Conservation (phyloP, 768 basidiomycete genomes). For the Coprinopsis sp. region DNA sequence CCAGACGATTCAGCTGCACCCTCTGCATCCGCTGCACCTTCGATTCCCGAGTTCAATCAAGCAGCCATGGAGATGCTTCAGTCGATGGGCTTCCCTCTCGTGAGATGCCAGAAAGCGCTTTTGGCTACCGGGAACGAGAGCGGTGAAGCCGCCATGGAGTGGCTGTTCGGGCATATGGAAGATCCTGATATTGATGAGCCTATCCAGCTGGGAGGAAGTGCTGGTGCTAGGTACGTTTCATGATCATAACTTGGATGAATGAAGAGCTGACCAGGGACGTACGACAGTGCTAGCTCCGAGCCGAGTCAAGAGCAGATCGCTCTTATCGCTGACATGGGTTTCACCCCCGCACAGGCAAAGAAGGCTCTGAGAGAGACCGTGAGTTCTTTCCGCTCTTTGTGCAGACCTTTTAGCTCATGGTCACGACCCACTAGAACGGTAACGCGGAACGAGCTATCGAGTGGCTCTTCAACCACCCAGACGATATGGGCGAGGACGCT, state of each 20-base stretch:
- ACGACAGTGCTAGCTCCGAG: slow-evolving; percentile 29
- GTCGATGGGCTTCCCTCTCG: slow-evolving; percentile 85
- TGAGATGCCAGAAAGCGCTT: slow-evolving; percentile 87
- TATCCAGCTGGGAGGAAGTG: slow-evolving; percentile 33
- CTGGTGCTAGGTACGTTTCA: too few relatives aligned
- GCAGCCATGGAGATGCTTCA: slow-evolving; percentile 72
- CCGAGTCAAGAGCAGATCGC: slow-evolving; percentile 66
- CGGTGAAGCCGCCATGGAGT: slow-evolving; percentile 86
- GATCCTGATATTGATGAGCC: slow-evolving; percentile 84
- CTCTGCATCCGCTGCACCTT: slow-evolving; percentile 21
- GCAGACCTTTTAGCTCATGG: background rate
- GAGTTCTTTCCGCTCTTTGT: slow-evolving; percentile 21
- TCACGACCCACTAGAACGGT: slow-evolving; percentile 43
- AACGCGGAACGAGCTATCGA: slow-evolving; percentile 86
- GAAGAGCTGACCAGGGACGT: slow-evolving; percentile 16
- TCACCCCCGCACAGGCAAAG: slow-evolving; percentile 72
- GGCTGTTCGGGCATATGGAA: slow-evolving; percentile 94
- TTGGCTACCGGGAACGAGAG: slow-evolving; percentile 79
- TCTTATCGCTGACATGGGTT: slow-evolving; percentile 89
- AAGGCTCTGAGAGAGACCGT: slow-evolving; percentile 90
- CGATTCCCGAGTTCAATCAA: slow-evolving; percentile 65
- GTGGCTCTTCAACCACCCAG: slow-evolving; percentile 94
- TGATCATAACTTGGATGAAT: too few relatives aligned
- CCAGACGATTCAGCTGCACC: slow-evolving; percentile 39
- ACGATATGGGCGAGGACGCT: slow-evolving; percentile 68